Percentiles rank a stretch among this genome's conserved stretches.
These are phyloP conservation scores for Hypoxylon fragiforme DNA, from an alignment of 495 filamentous ascomycete species.

Conservation along the genomic window DNA sequence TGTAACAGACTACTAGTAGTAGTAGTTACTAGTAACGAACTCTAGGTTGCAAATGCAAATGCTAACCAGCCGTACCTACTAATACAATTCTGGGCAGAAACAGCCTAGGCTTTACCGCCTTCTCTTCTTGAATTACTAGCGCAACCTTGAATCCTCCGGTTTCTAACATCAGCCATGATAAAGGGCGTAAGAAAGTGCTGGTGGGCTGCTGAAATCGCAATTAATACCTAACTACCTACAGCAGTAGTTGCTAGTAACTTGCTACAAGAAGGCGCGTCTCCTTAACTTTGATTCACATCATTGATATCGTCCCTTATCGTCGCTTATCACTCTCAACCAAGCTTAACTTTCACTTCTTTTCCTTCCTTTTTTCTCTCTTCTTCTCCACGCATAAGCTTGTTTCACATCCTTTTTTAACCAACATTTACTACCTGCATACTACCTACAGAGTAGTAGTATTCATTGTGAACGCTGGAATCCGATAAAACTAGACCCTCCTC, in stretches of 20 bases:
- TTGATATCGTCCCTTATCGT: conserved; percentile 10
- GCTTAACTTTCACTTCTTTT: background rate
- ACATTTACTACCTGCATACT: no score
- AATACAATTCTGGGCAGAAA: conserved; percentile 1
- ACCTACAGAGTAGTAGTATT: no score
- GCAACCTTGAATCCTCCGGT: background rate
- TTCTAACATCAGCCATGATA: background rate
- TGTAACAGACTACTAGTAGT: no score
- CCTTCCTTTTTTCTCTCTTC: conserved; percentile 3
- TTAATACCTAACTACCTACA: no score
- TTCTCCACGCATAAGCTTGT: background rate
- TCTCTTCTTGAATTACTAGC: conserved; percentile 3
- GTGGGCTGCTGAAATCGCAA: conserved; percentile 4
- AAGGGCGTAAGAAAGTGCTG: conserved; percentile 15
- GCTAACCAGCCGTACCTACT: background rate
- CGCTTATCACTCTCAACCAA: conserved; percentile 2
- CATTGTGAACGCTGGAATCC: background rate
- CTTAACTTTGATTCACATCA: conserved; percentile 27
- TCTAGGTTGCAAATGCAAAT: no score
- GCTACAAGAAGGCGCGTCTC: conserved; percentile 13
- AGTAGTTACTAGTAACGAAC: no score
- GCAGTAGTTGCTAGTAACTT: background rate
- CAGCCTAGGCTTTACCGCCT: background rate
- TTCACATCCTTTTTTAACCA: background rate
- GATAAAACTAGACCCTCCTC: background rate